Evolutionary conservation across 2,329 filamentous ascomycete genomes (phyloP), one percentile per base, ranked within the genome.

Genomic region (Thielaviopsis punctulata): DNA sequence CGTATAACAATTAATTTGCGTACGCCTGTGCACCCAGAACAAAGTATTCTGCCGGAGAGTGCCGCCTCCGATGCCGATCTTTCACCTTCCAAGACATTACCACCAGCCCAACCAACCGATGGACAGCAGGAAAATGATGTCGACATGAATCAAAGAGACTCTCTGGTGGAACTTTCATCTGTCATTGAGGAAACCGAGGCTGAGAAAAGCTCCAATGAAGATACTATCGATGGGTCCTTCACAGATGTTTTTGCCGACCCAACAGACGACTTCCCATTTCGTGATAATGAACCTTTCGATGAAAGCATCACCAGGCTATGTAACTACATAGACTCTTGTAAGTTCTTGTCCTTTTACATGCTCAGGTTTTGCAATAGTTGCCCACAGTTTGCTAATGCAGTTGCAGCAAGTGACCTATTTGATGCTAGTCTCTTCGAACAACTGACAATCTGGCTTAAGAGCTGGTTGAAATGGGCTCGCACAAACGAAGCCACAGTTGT

Each of bases 401-500:
- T 62, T 12, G 54, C 64, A 2, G 49, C 24, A 4, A 22, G 43
- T 12, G 49, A 51, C 1, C 43, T 22, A 24, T 61, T 69, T 57
- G 71, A 73, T 27, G 68, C 70, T 18, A 63, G 67, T 12, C 65
- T 72, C 22, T 60, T 77, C 19, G 59, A 63, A 18, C 63, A 64
- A 48, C 54, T 81, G 13, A 63, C 68, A 18, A 62, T 63, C 5
- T 82, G 76, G 76, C 66, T 79, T 22, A 65, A 69, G 7, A 62
- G 61, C 15, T 77, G 72, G 59, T 57, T 79, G 21, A 56, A 56
- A 21, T 73, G 67, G 57, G 66, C 67, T 33, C 60, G 59, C 30
- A 58, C 59, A 19, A 63, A 64, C 18, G 59, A 66, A 3, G 59
- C 62, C 22, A 60, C 64, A 10, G 58, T 59, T 2, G 65, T 70